Base-by-base conservation (phyloP, 2,329 filamentous ascomycete genomes). In the Macrophomina tecta region DNA sequence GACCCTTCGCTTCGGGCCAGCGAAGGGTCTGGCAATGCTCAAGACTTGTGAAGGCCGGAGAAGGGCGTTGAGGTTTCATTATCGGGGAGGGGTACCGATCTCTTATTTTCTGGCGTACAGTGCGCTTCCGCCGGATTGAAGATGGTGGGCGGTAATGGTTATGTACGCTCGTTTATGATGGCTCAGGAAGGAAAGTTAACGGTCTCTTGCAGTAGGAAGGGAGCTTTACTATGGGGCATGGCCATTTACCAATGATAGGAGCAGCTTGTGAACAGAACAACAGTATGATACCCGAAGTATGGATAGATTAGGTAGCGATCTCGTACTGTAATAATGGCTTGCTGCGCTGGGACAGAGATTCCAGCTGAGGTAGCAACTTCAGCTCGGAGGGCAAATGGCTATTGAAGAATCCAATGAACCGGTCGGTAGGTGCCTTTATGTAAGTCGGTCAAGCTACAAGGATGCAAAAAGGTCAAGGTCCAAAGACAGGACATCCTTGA, bases 261-360 rank as follows among this genome's bases (percentile, higher is more conserved):
- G 58, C 58, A 62, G 58, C 58, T 48, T 62, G 58, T 45, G 34
- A 51, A 45, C 34, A 45, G 16, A 62, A 62, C 45, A 45, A 62
- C 58, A 65, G 63, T 56, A 65, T 65, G 63, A 65, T 65, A 65
- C 63, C 63, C 63, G 42, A 65, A 58, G 58, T 28, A 65, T 65
- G 42, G 32, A 58, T 65, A 65, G 63, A 65, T 58, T 58, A 65
- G 36, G 36, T 61, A 48, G 58, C 58, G 45, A 62, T 49, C 58
- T 49, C 58, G 58, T 62, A 38, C 58, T 49, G 45, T 49, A 36
- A 9, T 49, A 40, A 23, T 62, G 42, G 45, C 45, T 36, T 34
- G 42, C 58, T 62, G 45, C 42, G 8, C 56, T 46, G 56, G 42
- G 30, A 11, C 8, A 14, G 30, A 12, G 40, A 36, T 2, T 2